Base-by-base conservation (phyloP, 257 asterid species). In the Fraxinus anomala region DNA sequence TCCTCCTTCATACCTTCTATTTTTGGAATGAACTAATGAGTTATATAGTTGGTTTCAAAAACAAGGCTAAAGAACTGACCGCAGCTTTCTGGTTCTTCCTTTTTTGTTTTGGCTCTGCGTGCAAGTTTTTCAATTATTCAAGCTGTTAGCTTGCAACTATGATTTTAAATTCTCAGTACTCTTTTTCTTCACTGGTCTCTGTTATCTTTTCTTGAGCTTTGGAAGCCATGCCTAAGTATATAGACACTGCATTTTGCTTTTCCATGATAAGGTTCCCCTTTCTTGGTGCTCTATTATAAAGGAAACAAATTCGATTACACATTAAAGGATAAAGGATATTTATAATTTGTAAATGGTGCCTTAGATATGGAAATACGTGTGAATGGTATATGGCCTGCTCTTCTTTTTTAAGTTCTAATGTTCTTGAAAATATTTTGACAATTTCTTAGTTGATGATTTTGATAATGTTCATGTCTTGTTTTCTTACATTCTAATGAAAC, bases 1-100 rank as follows among this genome's bases (percentile, higher is more conserved):
- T 4, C 66, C 12, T 80, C 49, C 36, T 74, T 47, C 68, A 36
- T 70, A 34, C 69, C 40, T 44, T 33, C 76, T 73, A 44, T 72
- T 76, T 75, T 66, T 70, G 42, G 30, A 75, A 16, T 39, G 75
- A 28, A 6, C 40, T 71, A 5, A 36, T 61, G 24, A 34, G 37
- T 54, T 39, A 24, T 7, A 34, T 3, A 21, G 65, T 68, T 73
- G 19, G 9, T 54, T 6, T 47, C n/a, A 44, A 34, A 66, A 79
- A 16, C 39, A 31, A 66, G 68, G 54, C n/a, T 34, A 73, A 79
- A 74, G 30, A 71, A 24, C 13, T 30, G 8, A 44, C 33, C 17
- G 56, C 67, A 23, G 19, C 31, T 37, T 61, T 21, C 16, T 37
- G 17, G 70, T 28, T 6, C 42, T 12, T 26, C 34, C 4, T 39